A percentile compares a stretch with the other conserved stretches of the same genome.
phyloP scores from a whole-genome alignment of 306 rosid genomes.

The Ziziphus jujuba region DNA sequence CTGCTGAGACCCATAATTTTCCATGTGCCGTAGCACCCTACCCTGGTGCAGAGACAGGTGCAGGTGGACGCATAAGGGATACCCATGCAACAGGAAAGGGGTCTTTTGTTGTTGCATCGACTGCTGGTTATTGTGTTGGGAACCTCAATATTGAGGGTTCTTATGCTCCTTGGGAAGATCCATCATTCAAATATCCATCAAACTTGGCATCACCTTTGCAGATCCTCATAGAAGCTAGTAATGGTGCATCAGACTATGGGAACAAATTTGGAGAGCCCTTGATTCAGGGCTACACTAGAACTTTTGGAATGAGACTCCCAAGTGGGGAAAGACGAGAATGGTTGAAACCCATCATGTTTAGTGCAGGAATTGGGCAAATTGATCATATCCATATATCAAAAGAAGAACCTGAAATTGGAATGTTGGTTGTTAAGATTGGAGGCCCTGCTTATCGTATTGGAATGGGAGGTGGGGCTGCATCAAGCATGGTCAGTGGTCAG shows the following conservation, averaged over 20 bases:
- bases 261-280: slow-evolving; percentile 98
- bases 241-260: slow-evolving; percentile 95
- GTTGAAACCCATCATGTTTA: slow-evolving; percentile 96
- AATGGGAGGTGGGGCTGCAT: slow-evolving; percentile 98
- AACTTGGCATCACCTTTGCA: slow-evolving; percentile 86
- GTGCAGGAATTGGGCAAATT: slow-evolving; percentile 87
- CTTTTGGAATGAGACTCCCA: slow-evolving; percentile 93
- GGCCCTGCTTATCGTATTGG: slow-evolving; percentile 97
- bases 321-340: slow-evolving; percentile 93
- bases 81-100: slow-evolving; percentile 97
- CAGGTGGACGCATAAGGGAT: slow-evolving; percentile 94
- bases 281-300: slow-evolving; percentile 93
- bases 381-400: slow-evolving; percentile 72
- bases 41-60: slow-evolving; percentile 96
- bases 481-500: slow-evolving; percentile 98
- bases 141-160: slow-evolving; percentile 71
- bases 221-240: slow-evolving; percentile 82
- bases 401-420: slow-evolving; percentile 80
- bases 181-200: slow-evolving; percentile 76
- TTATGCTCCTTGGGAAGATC: slow-evolving; percentile 90
- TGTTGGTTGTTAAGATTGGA: slow-evolving; percentile 91
- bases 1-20: slow-evolving; percentile 94
- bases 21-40: slow-evolving; percentile 98
- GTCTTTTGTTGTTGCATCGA: slow-evolving; percentile 82
- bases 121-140: slow-evolving; percentile 96